Evolutionary conservation across 768 basidiomycete species (phyloP), one percentile per base, ranked within the genome.

Genomic region (Psilocybe cubensis): DNA sequence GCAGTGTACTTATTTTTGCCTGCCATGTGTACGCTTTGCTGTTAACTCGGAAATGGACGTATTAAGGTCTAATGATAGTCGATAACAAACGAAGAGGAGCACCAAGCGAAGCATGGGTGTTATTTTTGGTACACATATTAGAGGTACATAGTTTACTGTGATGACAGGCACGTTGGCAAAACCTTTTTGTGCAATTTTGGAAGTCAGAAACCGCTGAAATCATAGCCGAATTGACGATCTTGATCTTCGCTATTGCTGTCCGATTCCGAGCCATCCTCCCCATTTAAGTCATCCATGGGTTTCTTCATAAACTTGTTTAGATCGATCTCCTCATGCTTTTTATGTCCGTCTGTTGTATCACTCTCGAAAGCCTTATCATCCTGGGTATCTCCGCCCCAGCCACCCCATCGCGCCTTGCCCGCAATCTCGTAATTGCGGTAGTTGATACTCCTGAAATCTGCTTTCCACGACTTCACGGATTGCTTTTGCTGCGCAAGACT

Each of bases 381-480:
- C 9, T 54, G 56, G 4, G 31, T 24, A 12, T 61, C 54, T 21
- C 58, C 57, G 17, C 63, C 63, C 58, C 62, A 66, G 33, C n/a
- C 18, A 2, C 68, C 68, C 68, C 67, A 69, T 38, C 67, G 61
- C 11, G 6, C 27, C 5, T 8, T 44, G 21, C 45, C 44, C n/a
- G 27, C 59, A 20, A 52, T 21, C 33, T 56, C 54, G 38, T 41
- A 56, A 68, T 70, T 52, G 38, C 33, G 27, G 20, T 28, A 11
- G 27, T 54, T 59, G 46, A 65, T 58, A 3, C 56, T 46, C 18
- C 68, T 51, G 56, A 61, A 69, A 11, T 63, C 49, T 5, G 44
- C 10, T 45, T 70, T 71, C 66, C 66, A 72, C 7, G 23, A 25
- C 12, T 51, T 38, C 27, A 72, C 57, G 14, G 21, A 43, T 29